Evolutionary conservation across 1,284 basidiomycete genomes (phyloP).

Genomic region (Irpex sp.): DNA sequence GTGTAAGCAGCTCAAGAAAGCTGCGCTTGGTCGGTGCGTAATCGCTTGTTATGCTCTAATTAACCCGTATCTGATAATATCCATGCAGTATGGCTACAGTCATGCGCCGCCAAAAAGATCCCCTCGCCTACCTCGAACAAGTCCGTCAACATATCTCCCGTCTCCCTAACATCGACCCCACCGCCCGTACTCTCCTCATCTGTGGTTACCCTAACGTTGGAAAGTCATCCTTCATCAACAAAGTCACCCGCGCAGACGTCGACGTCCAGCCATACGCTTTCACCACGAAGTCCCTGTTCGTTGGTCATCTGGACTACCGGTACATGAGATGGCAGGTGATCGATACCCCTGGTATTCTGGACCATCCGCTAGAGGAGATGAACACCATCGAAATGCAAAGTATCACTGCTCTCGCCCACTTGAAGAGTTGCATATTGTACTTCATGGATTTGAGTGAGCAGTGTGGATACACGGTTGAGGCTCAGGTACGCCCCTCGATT

Average conservation of each 20-base stretch:
- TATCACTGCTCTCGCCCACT: constrained; percentile 92
- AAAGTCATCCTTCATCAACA: constrained; percentile 97
- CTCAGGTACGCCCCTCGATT: constrained; percentile 57
- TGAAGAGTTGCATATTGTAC: constrained; percentile 89
- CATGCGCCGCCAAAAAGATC: constrained; percentile 96
- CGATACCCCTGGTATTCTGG: constrained; percentile 90
- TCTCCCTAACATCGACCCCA: constrained; percentile 93
- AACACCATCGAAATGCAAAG: constrained; percentile 99
- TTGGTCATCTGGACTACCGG: constrained; percentile 96
- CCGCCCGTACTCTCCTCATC: constrained; percentile 92
- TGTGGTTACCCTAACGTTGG: constrained; percentile 98
- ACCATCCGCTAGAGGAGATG: constrained; percentile 96
- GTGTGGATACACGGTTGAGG: constrained; percentile 93
- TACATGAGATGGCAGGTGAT: constrained; percentile 98
- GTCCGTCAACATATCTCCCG: constrained; percentile 96
- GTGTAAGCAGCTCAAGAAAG: constrained; percentile 95
- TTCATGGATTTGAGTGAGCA: constrained; percentile 98
- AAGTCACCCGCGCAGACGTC: constrained; percentile 95
- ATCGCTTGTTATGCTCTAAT: not conserved
- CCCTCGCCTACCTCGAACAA: constrained; percentile 94
- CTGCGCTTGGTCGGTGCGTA: constrained; percentile 86
- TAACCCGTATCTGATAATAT: not conserved
- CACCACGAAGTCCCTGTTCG: constrained; percentile 95
- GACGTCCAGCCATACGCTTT: constrained; percentile 98
- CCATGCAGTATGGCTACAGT: constrained; percentile 85